Base-by-base conservation (phyloP, 1,284 basidiomycete species). In the Trichosporon inkin region DNA sequence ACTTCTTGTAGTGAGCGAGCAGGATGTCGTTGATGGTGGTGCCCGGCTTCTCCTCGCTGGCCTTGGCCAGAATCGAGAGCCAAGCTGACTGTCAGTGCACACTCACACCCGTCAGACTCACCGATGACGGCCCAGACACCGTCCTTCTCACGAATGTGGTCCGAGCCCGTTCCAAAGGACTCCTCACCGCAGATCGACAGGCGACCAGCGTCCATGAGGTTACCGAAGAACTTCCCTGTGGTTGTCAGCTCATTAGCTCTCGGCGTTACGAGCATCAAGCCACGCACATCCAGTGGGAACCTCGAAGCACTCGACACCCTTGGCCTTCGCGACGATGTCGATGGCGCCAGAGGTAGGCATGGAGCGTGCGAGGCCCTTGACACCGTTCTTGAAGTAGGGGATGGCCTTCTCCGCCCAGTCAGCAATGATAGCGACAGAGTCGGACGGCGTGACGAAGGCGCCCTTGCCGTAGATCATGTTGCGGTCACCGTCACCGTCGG, bases 381-480 rank as follows among this genome's bases (percentile, higher is more conserved):
- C 83, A 53, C 95, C 95, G 52, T 84, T 83, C 70, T 85, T 87
- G 83, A 99, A 99, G 84, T 98, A 99, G 19, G 95, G 95, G 67
- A 99, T 98, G 58, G 85, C 85, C 69, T 94, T 86, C 57, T 92
- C 90, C 10, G 83, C 84, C 92, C 92, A 98, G 79, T 99, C 89
- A 51, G 95, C 95, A 71, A 99, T 99, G 81, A 99, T 94, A 51
- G 96, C 96, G 55, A 99, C 94, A 35, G 90, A 94, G 80, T 99
- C 95, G 24, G 88, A 90, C 16, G 95, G 95, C 36, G 94, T 99
- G 66, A 99, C 96, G 79, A 99, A 99, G 34, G 95, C 96, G 67
- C 89, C 88, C 79, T 91, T 89, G 72, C 95, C 96, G 80, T 99
- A 98, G 77, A 99, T 99, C 95, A 99, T 99, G 84, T 99, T 99